A percentile compares a stretch with the other conserved stretches of the same genome.
Conservation (phyloP, 768 basidiomycete species). For the Candolleomyces aberdarensis region DNA sequence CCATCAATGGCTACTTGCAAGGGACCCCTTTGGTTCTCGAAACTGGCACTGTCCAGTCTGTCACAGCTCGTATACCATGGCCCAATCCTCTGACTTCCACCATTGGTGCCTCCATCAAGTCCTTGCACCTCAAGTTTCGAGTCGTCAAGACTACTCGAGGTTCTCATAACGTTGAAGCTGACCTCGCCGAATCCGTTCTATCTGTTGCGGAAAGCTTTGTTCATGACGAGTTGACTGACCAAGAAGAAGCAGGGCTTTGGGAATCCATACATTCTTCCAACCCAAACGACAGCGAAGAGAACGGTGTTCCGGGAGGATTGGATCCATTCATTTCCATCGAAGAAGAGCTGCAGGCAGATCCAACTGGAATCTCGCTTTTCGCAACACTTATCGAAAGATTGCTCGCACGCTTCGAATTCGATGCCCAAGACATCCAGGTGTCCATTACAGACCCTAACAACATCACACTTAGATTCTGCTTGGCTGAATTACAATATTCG, state of each 20-base stretch:
- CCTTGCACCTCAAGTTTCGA: slow-evolving; percentile 66
- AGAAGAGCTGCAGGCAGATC: slow-evolving; percentile 49
- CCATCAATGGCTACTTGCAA: slow-evolving; percentile 69
- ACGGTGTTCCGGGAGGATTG: slow-evolving; percentile 66
- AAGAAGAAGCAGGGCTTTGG: slow-evolving; percentile 69
- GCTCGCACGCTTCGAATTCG: slow-evolving; percentile 76
- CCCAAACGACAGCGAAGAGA: slow-evolving; percentile 25
- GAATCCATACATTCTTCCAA: slow-evolving; percentile 59
- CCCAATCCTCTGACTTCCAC: slow-evolving; percentile 78
- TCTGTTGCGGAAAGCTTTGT: slow-evolving; percentile 87
- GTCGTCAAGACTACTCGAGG: slow-evolving; percentile 29
- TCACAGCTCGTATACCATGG: slow-evolving; percentile 81
- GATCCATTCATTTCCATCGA: slow-evolving; percentile 46
- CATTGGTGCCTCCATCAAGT: slow-evolving; percentile 65
- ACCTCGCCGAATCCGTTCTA: slow-evolving; percentile 75
- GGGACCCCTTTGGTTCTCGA: slow-evolving; percentile 66
- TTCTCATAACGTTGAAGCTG: slow-evolving; percentile 22
- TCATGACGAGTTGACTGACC: slow-evolving; percentile 71
- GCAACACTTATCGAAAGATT: slow-evolving; percentile 77
- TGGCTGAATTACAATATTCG: slow-evolving; percentile 58
- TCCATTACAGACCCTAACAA: slow-evolving; percentile 65
- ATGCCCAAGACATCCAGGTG: slow-evolving; percentile 63
- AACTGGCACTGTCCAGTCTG: slow-evolving; percentile 68
- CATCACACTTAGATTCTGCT: slow-evolving; percentile 55
- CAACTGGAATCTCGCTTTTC: slow-evolving; percentile 76